A percentile compares a stretch with the other conserved stretches of the same genome.
Conservation (phyloP, 352 stramenopile genomes). For the Phytophthora lateralis region DNA sequence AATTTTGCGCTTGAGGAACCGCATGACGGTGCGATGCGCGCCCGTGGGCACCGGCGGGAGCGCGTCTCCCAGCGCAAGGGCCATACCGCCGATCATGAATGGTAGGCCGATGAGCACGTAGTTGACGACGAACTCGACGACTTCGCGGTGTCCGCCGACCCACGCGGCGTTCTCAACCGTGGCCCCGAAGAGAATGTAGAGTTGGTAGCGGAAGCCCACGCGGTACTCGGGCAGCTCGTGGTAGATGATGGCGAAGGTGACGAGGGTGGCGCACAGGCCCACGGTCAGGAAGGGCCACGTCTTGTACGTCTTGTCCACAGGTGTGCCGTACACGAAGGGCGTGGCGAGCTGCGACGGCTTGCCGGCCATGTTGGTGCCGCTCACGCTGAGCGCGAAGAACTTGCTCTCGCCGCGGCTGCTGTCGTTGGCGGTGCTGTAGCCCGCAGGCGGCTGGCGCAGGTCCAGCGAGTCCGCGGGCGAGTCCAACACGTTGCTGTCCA, state of each 20-base stretch:
- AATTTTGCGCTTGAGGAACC: conserved; percentile 86
- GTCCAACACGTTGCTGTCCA: conserved; percentile 47
- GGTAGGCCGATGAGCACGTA: conserved; percentile 75
- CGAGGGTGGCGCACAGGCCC: conserved; percentile 46
- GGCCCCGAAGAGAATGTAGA: conserved; percentile 71
- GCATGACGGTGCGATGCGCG: conserved; percentile 71
- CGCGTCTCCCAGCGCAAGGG: conserved; percentile 64
- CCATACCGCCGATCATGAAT: conserved; percentile 76
- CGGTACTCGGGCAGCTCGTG: conserved; percentile 78
- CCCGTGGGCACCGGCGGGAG: conserved; percentile 73
- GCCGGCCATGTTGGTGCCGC: conserved; percentile 43
- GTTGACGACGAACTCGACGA: conserved; percentile 77
- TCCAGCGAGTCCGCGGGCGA: conserved; percentile 46
- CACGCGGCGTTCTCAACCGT: conserved; percentile 53
- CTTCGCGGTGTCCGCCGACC: conserved; percentile 76
- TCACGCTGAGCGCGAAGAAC: conserved; percentile 81
- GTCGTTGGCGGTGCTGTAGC: conserved; percentile 30
- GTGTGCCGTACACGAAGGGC: conserved; percentile 79
- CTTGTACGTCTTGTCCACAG: conserved; percentile 84
- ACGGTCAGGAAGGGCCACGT: conserved; percentile 77
- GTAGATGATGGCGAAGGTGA: conserved; percentile 73
- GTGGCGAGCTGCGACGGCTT: conserved; percentile 61
- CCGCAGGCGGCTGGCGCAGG: conserved; percentile 27
- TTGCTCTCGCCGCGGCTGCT: conserved; percentile 57
- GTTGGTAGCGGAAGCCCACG: conserved; percentile 58